A percentile compares a stretch with the other conserved stretches of the same genome.
These are phyloP conservation scores for Ganoderma sp. DNA, from an alignment of 1,284 basidiomycete species.

Conservation along the genomic window DNA sequence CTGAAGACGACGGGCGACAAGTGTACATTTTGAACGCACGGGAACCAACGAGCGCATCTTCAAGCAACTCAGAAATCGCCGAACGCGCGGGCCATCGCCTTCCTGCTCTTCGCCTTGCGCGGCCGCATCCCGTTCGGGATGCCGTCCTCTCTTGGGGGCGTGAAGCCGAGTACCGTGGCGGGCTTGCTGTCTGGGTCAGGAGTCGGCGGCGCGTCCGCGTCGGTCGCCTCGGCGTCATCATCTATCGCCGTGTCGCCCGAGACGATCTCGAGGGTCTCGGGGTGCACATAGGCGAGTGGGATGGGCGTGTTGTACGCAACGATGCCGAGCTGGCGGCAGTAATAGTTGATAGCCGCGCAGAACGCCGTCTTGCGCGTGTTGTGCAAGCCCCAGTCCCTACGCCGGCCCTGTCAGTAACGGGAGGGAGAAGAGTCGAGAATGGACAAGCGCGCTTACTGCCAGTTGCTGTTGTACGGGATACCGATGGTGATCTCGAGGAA, in stretches of 20 bases:
- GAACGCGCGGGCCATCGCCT: conserved; percentile 34
- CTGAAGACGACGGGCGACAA: background rate
- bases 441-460: conserved; percentile 32
- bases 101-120: conserved; percentile 36
- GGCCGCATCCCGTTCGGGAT: conserved; percentile 32
- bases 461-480: conserved; percentile 63
- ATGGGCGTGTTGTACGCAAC: conserved; percentile 61
- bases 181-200: conserved; percentile 19
- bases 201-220: conserved; percentile 30
- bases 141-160: conserved; percentile 33
- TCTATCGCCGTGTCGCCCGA: conserved; percentile 23
- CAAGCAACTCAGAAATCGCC: conserved; percentile 26
- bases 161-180: conserved; percentile 31
- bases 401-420: background rate
- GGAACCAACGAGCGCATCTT: background rate
- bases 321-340: conserved; percentile 71
- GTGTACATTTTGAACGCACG: background rate
- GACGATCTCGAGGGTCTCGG: conserved; percentile 41
- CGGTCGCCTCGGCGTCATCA: conserved; percentile 31
- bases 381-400: conserved; percentile 66
- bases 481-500: conserved; percentile 70
- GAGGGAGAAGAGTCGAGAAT: background rate
- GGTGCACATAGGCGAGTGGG: conserved; percentile 58
- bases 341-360: conserved; percentile 75
- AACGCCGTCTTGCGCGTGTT: conserved; percentile 71